Percentiles rank a stretch among this genome's conserved stretches.
These are phyloP conservation scores for Peronosclerospora sorghi DNA, from an alignment of 352 stramenopile species.

Conservation along the genomic window DNA sequence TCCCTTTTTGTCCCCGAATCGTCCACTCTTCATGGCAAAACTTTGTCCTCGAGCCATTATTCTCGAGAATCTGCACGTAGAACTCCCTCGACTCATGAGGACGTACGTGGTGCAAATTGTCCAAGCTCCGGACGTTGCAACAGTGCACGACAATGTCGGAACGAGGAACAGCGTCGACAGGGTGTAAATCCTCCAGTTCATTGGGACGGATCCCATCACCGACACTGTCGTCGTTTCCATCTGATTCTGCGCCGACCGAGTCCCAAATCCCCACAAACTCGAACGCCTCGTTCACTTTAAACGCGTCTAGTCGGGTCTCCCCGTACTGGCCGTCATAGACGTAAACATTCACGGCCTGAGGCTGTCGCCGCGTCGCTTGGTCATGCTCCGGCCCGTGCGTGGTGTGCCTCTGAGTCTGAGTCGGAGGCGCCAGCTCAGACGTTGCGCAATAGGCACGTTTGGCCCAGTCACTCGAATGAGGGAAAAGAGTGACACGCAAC, in stretches of 20 bases:
- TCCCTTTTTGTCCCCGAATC: conserved; percentile 6
- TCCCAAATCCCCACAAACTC: conserved; percentile 74
- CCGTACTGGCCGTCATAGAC: conserved; percentile 62
- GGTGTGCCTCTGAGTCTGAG: conserved; percentile 3
- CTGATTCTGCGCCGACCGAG: conserved; percentile 32
- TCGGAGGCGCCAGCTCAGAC: background rate
- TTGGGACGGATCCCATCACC: conserved; percentile 11
- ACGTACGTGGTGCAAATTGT: conserved; percentile 36
- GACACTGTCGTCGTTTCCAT: conserved; percentile 6
- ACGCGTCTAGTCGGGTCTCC: conserved; percentile 32
- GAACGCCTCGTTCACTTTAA: conserved; percentile 78
- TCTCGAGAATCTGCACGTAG: conserved; percentile 23
- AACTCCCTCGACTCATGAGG: conserved; percentile 28
- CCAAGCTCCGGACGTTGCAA: conserved; percentile 28
- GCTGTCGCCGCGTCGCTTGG: conserved; percentile 8
- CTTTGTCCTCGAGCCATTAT: conserved; percentile 20
- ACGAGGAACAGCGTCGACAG: no score
- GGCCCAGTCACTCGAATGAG: conserved; percentile 47
- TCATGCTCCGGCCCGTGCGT: background rate
- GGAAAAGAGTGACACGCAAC: conserved; percentile 49
- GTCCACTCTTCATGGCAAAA: conserved; percentile 33
- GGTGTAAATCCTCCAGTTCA: conserved; percentile 42
- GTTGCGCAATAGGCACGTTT: conserved; percentile 15
- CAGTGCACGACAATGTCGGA: conserved; percentile 58
- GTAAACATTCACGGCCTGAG: conserved; percentile 49